Evolutionary conservation across 306 rosid genomes (phyloP).

Genomic region (Vachellia collinsii): DNA sequence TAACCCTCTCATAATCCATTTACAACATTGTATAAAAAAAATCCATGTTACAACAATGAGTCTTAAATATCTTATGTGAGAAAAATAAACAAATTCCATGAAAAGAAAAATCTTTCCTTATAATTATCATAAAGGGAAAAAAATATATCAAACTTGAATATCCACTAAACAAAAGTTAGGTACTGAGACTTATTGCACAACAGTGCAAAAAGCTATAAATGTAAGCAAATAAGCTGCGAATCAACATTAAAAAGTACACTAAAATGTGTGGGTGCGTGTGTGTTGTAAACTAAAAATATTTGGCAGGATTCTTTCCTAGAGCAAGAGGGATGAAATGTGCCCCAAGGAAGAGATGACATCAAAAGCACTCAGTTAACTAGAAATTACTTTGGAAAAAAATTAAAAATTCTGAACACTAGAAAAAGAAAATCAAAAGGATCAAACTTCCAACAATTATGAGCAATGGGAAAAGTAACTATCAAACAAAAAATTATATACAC

Average conservation of each 20-base stretch:
- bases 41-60: constrained; percentile 17
- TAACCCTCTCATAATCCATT: not conserved
- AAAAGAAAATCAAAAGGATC: not conserved
- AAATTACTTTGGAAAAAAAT: not conserved
- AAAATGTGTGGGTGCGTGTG: not conserved
- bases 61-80: constrained; percentile 1
- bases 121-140: not conserved
- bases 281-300: not conserved
- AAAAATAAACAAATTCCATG: not conserved
- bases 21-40: not conserved
- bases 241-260: not conserved
- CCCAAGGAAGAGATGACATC: not conserved
- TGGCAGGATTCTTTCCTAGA: constrained; percentile 5
- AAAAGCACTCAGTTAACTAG: not conserved
- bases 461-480: not conserved
- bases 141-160: not conserved
- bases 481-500: not conserved
- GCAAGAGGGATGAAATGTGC: not conserved
- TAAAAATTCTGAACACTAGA: not conserved
- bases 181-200: not conserved
- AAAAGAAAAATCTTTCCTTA: not conserved
- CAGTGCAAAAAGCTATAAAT: not conserved
- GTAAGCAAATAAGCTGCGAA: not conserved
- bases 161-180: not conserved
- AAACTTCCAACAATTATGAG: not conserved